Conservation (phyloP, 2,329 filamentous ascomycete genomes). For the Cladosporium cucumerinum region DNA sequence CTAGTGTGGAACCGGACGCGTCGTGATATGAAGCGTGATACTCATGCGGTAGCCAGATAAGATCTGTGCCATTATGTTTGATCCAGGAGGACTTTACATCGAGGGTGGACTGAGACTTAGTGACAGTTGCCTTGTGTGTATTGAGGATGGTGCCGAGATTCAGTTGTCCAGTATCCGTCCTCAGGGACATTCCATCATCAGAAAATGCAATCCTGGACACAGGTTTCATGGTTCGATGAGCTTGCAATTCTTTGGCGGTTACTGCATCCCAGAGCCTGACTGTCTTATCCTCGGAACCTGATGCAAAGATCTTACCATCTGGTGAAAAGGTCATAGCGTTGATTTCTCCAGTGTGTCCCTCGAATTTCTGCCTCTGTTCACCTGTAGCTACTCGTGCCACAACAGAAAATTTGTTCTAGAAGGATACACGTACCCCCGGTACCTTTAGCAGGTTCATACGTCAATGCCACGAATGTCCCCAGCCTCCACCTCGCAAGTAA, state of each 20-base stretch:
- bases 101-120: neutral
- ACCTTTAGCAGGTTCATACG: neutral
- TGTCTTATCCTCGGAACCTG: neutral
- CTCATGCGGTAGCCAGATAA: slow-evolving; percentile 4
- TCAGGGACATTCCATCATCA: neutral
- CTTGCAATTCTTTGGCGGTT: slow-evolving; percentile 9
- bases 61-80: neutral
- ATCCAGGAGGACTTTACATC: neutral
- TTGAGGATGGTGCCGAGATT: neutral
- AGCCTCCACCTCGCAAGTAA: neutral
- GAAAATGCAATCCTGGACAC: slow-evolving; percentile 7
- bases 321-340: neutral
- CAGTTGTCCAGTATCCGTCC: neutral
- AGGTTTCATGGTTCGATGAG: neutral
- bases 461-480: neutral
- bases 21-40: neutral
- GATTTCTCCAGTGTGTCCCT: neutral
- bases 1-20: neutral
- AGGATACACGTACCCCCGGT: neutral
- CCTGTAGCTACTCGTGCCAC: neutral
- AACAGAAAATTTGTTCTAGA: neutral
- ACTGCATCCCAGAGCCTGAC: neutral
- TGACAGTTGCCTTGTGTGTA: neutral
- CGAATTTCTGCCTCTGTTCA: neutral
- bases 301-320: neutral